Evolutionary conservation across 306 rosid genomes (phyloP).

Genomic region (Pterocarpus macrocarpus): DNA sequence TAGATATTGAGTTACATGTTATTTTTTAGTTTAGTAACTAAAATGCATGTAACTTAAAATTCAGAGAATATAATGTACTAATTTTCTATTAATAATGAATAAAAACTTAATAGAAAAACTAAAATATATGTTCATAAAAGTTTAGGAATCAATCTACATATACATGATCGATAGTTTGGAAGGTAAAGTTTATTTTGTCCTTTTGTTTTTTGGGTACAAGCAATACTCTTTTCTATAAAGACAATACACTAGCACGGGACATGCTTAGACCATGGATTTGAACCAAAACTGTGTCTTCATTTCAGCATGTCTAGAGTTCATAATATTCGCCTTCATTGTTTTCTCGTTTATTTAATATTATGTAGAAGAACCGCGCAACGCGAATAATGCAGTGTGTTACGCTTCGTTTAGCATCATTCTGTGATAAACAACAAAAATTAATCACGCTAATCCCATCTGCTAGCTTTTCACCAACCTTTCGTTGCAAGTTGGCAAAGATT

Average conservation of each 20-base stretch:
- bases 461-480: neutral
- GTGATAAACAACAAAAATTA: constrained; percentile 12
- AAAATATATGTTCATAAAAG: too few relatives aligned
- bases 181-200: too few relatives aligned
- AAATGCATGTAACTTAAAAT: too few relatives aligned
- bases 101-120: too few relatives aligned
- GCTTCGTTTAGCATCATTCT: neutral
- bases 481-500: neutral
- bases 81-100: too few relatives aligned
- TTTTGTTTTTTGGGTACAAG: too few relatives aligned
- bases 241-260: neutral
- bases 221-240: too few relatives aligned
- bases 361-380: neutral
- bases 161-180: too few relatives aligned
- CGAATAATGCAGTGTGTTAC: neutral
- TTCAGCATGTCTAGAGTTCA: neutral
- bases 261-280: constrained; percentile 31
- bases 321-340: neutral
- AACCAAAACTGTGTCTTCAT: constrained; percentile 37
- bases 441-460: neutral
- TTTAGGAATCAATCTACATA: too few relatives aligned
- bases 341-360: neutral
- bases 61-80: too few relatives aligned
- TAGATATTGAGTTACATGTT: too few relatives aligned
- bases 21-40: too few relatives aligned